Evolutionary conservation across 2,329 filamentous ascomycete species (phyloP).

Genomic region (Colletotrichum simmondsii): DNA sequence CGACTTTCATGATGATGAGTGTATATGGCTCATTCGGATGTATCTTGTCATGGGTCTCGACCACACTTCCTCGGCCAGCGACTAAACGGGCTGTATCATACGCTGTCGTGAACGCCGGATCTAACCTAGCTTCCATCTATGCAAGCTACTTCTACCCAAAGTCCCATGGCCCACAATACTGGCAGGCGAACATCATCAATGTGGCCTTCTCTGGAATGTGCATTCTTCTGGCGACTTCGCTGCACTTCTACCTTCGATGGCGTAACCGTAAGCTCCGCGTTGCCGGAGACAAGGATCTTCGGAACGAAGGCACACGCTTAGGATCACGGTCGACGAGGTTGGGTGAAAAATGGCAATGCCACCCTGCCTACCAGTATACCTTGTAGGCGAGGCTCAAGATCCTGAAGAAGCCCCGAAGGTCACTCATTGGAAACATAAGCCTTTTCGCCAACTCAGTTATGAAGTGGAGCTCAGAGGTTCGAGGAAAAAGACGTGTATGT

Average conservation of each 20-base stretch:
- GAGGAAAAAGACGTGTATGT: too few species aligned
- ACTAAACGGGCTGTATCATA: not conserved
- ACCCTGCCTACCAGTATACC: not conserved
- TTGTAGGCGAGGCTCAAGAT: not conserved
- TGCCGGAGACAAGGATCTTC: not conserved
- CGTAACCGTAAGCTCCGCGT: not conserved
- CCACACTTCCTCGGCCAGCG: not conserved
- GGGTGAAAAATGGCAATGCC: not conserved
- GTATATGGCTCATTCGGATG: not conserved
- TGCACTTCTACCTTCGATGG: not conserved
- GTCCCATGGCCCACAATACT: not conserved
- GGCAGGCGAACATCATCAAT: not conserved
- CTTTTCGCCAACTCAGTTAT: too few species aligned
- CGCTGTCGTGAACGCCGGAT: not conserved
- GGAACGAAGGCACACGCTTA: not conserved
- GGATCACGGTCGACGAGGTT: not conserved
- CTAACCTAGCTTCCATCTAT: not conserved
- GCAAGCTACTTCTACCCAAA: not conserved
- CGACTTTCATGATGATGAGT: constrained; percentile 42
- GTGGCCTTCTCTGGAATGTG: not conserved
- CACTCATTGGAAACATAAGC: too few species aligned
- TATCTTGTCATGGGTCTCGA: not conserved
- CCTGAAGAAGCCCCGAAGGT: too few species aligned
- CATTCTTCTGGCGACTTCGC: not conserved
- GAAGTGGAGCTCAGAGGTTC: too few species aligned